These are phyloP conservation scores for Aulographum hederae DNA, from an alignment of 2,329 filamentous ascomycete genomes.

Conservation along the genomic window DNA sequence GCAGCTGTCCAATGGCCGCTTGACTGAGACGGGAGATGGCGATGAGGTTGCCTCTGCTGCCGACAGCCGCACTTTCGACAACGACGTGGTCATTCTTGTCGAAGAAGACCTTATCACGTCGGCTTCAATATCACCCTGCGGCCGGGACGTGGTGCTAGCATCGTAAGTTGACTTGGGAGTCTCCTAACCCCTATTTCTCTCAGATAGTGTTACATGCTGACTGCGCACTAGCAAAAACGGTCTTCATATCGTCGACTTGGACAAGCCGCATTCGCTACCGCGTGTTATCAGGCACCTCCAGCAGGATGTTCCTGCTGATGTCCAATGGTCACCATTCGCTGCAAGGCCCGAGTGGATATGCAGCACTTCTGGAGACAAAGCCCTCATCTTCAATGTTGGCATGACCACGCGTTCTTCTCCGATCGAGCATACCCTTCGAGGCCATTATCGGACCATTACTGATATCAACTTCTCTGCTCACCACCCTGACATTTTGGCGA, in stretches of 20 bases:
- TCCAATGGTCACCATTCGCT: constrained; percentile 92
- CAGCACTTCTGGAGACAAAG: constrained; percentile 86
- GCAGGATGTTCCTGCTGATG: constrained; percentile 89
- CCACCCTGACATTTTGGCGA: constrained; percentile 74
- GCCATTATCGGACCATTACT: constrained; percentile 74
- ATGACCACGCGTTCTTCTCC: constrained; percentile 52
- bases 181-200: neutral
- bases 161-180: constrained; percentile 37
- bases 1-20: too few species aligned
- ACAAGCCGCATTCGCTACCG: constrained; percentile 74
- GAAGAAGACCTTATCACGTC: constrained; percentile 67
- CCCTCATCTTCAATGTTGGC: constrained; percentile 82
- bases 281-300: constrained; percentile 71
- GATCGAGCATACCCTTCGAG: constrained; percentile 77
- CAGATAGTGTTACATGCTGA: constrained; percentile 1
- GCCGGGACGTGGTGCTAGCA: constrained; percentile 76
- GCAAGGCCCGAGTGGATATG: constrained; percentile 82
- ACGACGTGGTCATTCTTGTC: constrained; percentile 68
- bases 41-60: constrained; percentile 43
- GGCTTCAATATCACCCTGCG: constrained; percentile 81
- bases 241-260: constrained; percentile 78
- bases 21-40: too few species aligned
- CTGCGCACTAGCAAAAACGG: constrained; percentile 52
- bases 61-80: constrained; percentile 75
- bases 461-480: constrained; percentile 94